Evolutionary conservation across 2,329 filamentous ascomycete genomes (phyloP).

Genomic region (Coniochaeta sp.): DNA sequence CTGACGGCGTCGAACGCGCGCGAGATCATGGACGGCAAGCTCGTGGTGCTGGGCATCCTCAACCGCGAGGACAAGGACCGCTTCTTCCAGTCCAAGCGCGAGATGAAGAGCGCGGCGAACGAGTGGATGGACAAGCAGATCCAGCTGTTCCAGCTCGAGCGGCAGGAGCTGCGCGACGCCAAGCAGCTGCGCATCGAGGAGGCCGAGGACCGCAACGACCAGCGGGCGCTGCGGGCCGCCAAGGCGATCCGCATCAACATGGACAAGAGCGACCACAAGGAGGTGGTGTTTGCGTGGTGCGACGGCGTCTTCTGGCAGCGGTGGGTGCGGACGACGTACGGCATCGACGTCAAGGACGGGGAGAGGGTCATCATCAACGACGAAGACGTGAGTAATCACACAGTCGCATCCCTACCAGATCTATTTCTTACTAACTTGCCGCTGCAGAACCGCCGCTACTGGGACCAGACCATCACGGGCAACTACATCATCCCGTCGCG

Average conservation of each 20-base stretch:
- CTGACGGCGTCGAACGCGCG: conserved; percentile 84
- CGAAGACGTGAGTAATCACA: conserved; percentile 67
- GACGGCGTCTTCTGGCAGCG: conserved; percentile 96
- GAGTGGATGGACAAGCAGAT: conserved; percentile 99
- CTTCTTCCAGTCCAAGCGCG: conserved; percentile 70
- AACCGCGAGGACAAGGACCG: conserved; percentile 73
- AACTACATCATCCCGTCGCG: conserved; percentile 85
- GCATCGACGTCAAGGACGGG: conserved; percentile 78
- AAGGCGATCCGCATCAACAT: conserved; percentile 91
- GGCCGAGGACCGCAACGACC: conserved; percentile 86
- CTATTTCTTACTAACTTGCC: conserved; percentile 26
- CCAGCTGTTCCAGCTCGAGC: conserved; percentile 82
- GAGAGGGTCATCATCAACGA: conserved; percentile 96
- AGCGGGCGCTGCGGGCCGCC: conserved; percentile 75
- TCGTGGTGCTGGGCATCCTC: conserved; percentile 88
- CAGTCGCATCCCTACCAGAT: no score
- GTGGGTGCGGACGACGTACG: conserved; percentile 93
- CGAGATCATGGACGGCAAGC: conserved; percentile 91
- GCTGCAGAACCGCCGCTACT: conserved; percentile 78
- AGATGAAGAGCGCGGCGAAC: conserved; percentile 90
- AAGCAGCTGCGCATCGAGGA: conserved; percentile 96
- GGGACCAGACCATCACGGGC: conserved; percentile 85
- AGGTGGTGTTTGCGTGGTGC: conserved; percentile 94
- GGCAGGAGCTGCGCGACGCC: conserved; percentile 85
- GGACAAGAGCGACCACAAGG: conserved; percentile 77